These are phyloP conservation scores for Inonotus obliquus DNA, from an alignment of 1,284 basidiomycete genomes.

Conservation along the genomic window DNA sequence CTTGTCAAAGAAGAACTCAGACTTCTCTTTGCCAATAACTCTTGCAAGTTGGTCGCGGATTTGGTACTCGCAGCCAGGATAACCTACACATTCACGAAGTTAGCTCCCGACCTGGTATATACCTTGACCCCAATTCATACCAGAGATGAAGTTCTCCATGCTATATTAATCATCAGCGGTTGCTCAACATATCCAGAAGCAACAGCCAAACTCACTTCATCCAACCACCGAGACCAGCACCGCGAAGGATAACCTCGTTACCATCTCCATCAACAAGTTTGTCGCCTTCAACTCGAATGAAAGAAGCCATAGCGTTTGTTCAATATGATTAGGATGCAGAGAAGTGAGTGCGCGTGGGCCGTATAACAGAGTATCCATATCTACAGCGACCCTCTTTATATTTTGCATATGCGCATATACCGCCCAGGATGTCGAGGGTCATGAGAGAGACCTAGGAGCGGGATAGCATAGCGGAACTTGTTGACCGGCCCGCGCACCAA, in stretches of 20 bases:
- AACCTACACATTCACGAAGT: conserved; percentile 22
- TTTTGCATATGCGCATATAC: neutral
- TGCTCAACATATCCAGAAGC: neutral
- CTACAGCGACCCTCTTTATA: neutral
- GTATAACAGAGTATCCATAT: neutral
- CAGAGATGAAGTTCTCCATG: conserved; percentile 31
- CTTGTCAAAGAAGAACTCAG: conserved; percentile 43
- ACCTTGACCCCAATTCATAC: conserved; percentile 3
- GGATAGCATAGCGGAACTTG: neutral
- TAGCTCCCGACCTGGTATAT: neutral
- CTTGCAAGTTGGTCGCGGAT: conserved; percentile 35
- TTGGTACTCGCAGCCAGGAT: conserved; percentile 35
- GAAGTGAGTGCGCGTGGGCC: neutral
- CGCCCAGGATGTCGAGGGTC: neutral
- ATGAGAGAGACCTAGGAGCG: neutral
- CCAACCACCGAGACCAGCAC: conserved; percentile 33
- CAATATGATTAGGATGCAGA: too few relatives aligned
- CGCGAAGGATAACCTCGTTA: conserved; percentile 29
- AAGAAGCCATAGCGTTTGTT: conserved; percentile 5
- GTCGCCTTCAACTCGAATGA: conserved; percentile 21
- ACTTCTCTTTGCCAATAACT: conserved; percentile 38
- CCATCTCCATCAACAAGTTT: conserved; percentile 30
- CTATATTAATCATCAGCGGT: conserved; percentile 1
- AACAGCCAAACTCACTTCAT: conserved; percentile 25
- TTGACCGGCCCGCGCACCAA: neutral